Evolutionary conservation across 2,329 filamentous ascomycete species (phyloP), one percentile per base, ranked within the genome.

Genomic region (Pseudogymnoascus sp.): DNA sequence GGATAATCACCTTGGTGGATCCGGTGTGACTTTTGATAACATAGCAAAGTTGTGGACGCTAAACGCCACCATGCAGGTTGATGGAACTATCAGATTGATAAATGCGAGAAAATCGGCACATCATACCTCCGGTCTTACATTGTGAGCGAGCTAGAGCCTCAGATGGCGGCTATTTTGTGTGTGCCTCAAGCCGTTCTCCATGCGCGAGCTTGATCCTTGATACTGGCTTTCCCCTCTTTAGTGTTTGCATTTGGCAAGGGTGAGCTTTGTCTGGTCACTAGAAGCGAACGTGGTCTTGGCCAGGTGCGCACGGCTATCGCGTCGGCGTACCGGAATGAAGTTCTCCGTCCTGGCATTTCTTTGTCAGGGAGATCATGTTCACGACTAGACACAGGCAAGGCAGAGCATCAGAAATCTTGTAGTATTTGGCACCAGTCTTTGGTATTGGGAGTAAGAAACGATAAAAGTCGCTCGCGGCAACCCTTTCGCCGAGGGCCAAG

Each of bases 171-270:
- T 55, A 55, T 33, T 35, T n/a, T 18, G 49, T 2, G 9, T 55
- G 9, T 55, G 49, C 28, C n/a, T 35, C 49, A 21, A 55, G 28
- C 28, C 49, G 6, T 55, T 35, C 28, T 55, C 8, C 28, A 55
- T 55, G 8, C 49, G 49, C 28, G 28, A 55, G 9, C n/a, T 55
- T 33, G 28, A 18, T 55, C 49, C 28, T 33, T 55, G 28, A 21
- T 55, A 28, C 5, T 9, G 28, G 33, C 16, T 14, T 33, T 14
- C 49, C 49, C 49, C 28, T 35, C 28, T 55, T 55, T 55, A 21
- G 49, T 55, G 49, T 55, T 55, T 28, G 16, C n/a, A 55, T 55
- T 55, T 21, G 49, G 18, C 28, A 55, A 55, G 49, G 49, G 28
- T 55, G 9, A 55, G 49, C 49, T 55, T 55, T 33, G 11, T 31